These are phyloP conservation scores for Allantophomopsis lycopodina DNA, from an alignment of 2,329 filamentous ascomycete species.

Conservation along the genomic window DNA sequence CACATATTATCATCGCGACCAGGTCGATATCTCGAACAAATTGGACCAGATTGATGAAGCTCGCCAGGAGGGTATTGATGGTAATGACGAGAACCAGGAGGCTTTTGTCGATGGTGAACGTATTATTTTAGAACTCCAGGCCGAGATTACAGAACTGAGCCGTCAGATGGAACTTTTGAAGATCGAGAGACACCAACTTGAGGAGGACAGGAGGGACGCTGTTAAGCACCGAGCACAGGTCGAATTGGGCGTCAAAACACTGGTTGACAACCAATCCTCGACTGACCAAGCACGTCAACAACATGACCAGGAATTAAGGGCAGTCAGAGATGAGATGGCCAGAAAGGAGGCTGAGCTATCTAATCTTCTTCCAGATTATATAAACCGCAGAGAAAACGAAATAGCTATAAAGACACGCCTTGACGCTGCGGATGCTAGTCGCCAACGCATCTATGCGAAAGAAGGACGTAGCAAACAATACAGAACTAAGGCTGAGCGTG, in stretches of 20 bases:
- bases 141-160: conserved; percentile 64
- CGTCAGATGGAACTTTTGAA: conserved; percentile 75
- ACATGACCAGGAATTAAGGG: conserved; percentile 57
- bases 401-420: conserved; percentile 56
- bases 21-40: conserved; percentile 61
- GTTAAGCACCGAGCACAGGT: conserved; percentile 71
- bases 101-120: conserved; percentile 68
- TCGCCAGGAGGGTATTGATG: conserved; percentile 70
- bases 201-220: conserved; percentile 76
- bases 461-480: conserved; percentile 83
- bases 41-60: conserved; percentile 74
- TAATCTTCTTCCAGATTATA: conserved; percentile 64
- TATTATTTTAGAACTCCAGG: conserved; percentile 62
- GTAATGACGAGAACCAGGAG: conserved; percentile 67
- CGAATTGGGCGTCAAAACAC: conserved; percentile 70
- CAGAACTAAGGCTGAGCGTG: conserved; percentile 75
- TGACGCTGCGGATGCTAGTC: conserved; percentile 59
- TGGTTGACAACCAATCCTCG: conserved; percentile 71
- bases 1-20: conserved; percentile 83
- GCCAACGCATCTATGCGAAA: conserved; percentile 77
- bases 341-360: conserved; percentile 65
- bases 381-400: conserved; percentile 60
- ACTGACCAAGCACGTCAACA: conserved; percentile 59
- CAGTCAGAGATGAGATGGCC: conserved; percentile 61
- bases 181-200: conserved; percentile 75